phyloP scores from a whole-genome alignment of 371 early-diverging fungal genomes.

The Smittium mucronatum region DNA sequence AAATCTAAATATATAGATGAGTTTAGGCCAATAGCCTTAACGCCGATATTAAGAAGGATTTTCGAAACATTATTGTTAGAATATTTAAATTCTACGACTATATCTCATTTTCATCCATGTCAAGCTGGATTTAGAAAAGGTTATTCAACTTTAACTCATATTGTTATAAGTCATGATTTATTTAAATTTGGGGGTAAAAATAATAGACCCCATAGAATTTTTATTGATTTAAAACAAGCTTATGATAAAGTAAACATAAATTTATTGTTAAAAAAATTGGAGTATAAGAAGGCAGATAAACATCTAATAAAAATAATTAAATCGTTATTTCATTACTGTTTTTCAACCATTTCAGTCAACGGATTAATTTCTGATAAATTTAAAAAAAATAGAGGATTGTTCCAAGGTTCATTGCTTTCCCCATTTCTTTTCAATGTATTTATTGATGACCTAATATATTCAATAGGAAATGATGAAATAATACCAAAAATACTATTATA shows the following conservation, averaged over 20 bases:
- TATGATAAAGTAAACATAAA: neutral
- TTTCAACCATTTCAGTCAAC: constrained; percentile 3
- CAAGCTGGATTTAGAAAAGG: constrained; percentile 3
- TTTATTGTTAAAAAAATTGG: neutral
- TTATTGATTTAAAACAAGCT: neutral
- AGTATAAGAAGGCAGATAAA: neutral
- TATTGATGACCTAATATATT: constrained; percentile 7
- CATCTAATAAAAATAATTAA: neutral
- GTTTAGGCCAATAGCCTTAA: neutral
- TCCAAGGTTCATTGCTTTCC: constrained; percentile 10
- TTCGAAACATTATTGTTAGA: neutral
- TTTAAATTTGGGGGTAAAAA: neutral
- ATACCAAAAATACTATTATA: constrained; percentile 2
- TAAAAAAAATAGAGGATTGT: neutral
- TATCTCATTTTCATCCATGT: neutral
- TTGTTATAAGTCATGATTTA: neutral
- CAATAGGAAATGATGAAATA: neutral
- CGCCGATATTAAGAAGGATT: neutral
- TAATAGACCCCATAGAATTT: constrained; percentile 1
- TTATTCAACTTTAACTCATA: constrained; percentile 3
- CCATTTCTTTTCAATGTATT: constrained; percentile 5
- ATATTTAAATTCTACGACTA: neutral
- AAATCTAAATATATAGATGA: neutral
- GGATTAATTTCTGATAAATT: neutral
- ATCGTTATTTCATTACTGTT: neutral